Percentiles rank a stretch among this genome's conserved stretches.
phyloP scores from a whole-genome alignment of 2,329 filamentous ascomycete species.

The Xylaria sp. region DNA sequence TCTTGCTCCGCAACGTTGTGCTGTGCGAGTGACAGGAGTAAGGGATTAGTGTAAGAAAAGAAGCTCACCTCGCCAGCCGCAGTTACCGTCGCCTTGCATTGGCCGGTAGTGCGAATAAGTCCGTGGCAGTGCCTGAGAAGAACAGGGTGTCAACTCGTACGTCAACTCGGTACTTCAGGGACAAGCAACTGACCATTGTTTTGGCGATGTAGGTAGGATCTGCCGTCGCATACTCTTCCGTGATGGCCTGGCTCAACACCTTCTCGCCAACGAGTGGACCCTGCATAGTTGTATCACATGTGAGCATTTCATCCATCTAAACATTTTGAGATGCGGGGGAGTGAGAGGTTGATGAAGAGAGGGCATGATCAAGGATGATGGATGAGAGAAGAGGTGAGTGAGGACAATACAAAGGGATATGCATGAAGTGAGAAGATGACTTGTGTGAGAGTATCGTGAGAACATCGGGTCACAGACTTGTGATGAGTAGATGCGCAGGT shows the following conservation, averaged over 20 bases:
- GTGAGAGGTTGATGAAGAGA: neutral
- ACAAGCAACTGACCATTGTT: constrained; percentile 61
- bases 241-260: constrained; percentile 69
- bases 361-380: neutral
- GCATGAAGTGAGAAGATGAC: neutral
- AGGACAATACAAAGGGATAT: neutral
- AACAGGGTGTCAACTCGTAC: constrained; percentile 13
- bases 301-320: constrained; percentile 13
- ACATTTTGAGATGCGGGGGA: constrained; percentile 1
- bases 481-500: neutral
- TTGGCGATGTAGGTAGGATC: constrained; percentile 82
- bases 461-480: neutral
- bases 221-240: constrained; percentile 80
- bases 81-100: constrained; percentile 89
- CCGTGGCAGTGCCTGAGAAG: constrained; percentile 63
- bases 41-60: constrained; percentile 11
- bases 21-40: neutral
- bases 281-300: constrained; percentile 43
- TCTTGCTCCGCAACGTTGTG: neutral
- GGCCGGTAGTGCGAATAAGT: constrained; percentile 85
- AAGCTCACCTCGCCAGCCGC: constrained; percentile 89
- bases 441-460: neutral
- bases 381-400: neutral
- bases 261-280: constrained; percentile 77
- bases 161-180: neutral